Evolutionary conservation across 768 basidiomycete genomes (phyloP).

Genomic region (Mycena olivaceomarginata): DNA sequence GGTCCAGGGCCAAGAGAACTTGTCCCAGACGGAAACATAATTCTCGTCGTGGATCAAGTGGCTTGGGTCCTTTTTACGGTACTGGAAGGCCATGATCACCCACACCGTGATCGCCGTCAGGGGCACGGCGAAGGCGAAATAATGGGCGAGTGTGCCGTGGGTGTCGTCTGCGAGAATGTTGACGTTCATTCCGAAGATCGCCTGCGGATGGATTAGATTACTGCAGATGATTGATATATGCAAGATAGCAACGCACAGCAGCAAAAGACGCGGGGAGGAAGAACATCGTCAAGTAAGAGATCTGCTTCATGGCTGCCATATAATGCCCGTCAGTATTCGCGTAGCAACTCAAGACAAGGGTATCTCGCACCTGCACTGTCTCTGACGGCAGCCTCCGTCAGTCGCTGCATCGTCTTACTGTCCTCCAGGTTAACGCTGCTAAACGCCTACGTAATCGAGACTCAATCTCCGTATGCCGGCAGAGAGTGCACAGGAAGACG

Average conservation of each 20-base stretch:
- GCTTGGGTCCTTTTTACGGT: slow-evolving; percentile 38
- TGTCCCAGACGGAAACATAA: not conserved
- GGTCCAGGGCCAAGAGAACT: not conserved
- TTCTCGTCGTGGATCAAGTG: slow-evolving; percentile 32
- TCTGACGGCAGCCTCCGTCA: slow-evolving; percentile 63
- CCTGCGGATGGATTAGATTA: slow-evolving; percentile 51
- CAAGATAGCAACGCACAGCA: slow-evolving; percentile 54
- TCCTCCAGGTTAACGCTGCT: slow-evolving; percentile 70
- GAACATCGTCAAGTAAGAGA: slow-evolving; percentile 77
- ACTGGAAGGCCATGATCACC: slow-evolving; percentile 68
- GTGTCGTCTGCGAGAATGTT: slow-evolving; percentile 58
- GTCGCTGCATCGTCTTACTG: slow-evolving; percentile 61
- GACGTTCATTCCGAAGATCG: slow-evolving; percentile 76
- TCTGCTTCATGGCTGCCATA: slow-evolving; percentile 66
- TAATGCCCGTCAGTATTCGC: not conserved
- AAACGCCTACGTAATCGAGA: slow-evolving; percentile 60
- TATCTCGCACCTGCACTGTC: slow-evolving; percentile 62
- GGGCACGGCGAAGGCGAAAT: slow-evolving; percentile 59
- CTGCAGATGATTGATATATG: not conserved
- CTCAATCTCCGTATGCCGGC: not conserved
- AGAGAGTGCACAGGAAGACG: slow-evolving; percentile 14
- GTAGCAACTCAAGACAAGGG: not conserved
- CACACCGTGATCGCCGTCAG: slow-evolving; percentile 68
- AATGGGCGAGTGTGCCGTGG: slow-evolving; percentile 59
- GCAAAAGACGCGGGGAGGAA: slow-evolving; percentile 75